phyloP scores from a whole-genome alignment of 345 rosid genomes.

The Zanthoxylum bungeanum region DNA sequence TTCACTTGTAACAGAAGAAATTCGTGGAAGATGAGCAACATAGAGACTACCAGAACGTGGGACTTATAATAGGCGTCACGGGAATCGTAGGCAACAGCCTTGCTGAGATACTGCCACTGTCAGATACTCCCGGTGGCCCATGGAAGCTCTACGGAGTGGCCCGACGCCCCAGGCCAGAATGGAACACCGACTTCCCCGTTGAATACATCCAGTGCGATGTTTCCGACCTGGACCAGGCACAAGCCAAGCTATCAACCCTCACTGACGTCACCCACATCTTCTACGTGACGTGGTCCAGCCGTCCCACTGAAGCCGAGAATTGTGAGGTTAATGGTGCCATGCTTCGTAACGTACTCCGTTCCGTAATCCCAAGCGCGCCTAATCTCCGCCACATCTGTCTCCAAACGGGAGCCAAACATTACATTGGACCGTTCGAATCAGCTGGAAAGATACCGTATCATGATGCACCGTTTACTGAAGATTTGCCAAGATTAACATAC shows the following conservation, averaged over 20 bases:
- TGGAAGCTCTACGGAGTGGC: neutral
- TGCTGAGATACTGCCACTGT: neutral
- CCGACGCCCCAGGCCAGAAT: neutral
- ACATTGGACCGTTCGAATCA: neutral
- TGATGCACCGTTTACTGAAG: neutral
- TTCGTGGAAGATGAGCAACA: neutral
- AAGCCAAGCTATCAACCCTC: neutral
- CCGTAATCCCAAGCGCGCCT: neutral
- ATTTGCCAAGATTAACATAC: neutral
- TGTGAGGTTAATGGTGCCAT: neutral
- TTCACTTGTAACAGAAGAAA: neutral
- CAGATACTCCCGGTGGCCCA: neutral
- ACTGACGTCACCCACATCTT: neutral
- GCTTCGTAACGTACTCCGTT: neutral
- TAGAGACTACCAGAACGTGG: neutral
- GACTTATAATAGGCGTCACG: neutral
- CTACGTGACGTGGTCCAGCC: neutral
- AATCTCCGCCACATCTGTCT: neutral
- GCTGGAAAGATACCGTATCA: neutral
- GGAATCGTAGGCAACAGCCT: neutral
- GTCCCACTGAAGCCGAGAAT: neutral
- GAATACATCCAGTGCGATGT: neutral
- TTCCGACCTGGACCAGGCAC: neutral
- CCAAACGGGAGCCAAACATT: neutral
- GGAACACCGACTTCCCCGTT: neutral